These are phyloP conservation scores for Acanthamoeba culbertsoni DNA, from an alignment of 208 protist species.

Conservation along the genomic window DNA sequence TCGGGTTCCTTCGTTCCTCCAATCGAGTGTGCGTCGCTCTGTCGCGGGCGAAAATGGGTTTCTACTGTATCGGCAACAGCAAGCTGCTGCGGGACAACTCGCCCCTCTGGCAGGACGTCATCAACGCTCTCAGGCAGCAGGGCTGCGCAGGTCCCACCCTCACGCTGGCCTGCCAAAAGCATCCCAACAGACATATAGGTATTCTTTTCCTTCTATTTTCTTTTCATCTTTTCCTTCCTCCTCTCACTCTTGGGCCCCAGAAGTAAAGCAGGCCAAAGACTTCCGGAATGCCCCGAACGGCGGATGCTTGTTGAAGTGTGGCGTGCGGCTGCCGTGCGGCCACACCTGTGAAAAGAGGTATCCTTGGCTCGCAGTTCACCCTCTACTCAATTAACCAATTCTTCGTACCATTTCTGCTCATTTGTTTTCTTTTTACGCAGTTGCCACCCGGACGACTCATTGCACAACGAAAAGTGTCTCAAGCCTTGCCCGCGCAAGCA, in stretches of 20 bases:
- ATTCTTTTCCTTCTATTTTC: too few relatives aligned
- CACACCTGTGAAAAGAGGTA: slow-evolving; percentile 56
- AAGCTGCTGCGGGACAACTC: not conserved
- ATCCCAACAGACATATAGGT: slow-evolving; percentile 16
- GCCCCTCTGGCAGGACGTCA: not conserved
- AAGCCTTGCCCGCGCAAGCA: slow-evolving; percentile 11
- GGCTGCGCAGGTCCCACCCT: not conserved
- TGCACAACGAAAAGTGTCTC: slow-evolving; percentile 54
- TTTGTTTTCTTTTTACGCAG: not conserved
- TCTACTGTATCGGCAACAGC: slow-evolving; percentile 69
- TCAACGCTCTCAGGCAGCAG: not conserved
- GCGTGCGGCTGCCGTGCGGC: slow-evolving; percentile 34
- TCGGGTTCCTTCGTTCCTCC: slow-evolving; percentile 71
- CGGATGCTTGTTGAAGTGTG: slow-evolving; percentile 60
- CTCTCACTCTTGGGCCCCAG: too few relatives aligned
- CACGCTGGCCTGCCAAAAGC: slow-evolving; percentile 61
- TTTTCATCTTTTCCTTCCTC: too few relatives aligned
- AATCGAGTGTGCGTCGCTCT: slow-evolving; percentile 80
- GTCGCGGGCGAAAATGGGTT: slow-evolving; percentile 71
- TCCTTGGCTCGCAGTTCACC: not conserved
- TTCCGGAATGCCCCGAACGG: slow-evolving; percentile 60
- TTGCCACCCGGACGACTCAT: slow-evolving; percentile 56
- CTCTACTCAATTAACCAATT: not conserved
- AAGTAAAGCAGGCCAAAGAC: too few relatives aligned
- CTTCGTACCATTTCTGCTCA: not conserved